A percentile compares a stretch with the other conserved stretches of the same genome.
These are phyloP conservation scores for Leccinum colubrinum DNA, from an alignment of 1,284 basidiomycete species.

Conservation along the genomic window DNA sequence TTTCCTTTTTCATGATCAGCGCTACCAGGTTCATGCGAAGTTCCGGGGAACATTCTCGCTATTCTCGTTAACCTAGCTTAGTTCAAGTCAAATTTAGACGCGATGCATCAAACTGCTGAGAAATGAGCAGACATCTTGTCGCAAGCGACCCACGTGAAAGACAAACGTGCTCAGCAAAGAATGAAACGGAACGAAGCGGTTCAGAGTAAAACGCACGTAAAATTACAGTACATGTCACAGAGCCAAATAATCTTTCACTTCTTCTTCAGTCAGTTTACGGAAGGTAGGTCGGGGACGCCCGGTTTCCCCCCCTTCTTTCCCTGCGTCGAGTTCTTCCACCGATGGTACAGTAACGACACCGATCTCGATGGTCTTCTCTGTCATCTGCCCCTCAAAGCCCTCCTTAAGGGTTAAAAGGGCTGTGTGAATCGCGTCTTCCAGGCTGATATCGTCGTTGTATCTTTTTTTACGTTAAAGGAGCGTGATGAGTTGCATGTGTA, in stretches of 20 bases:
- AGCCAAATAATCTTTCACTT: constrained; percentile 91
- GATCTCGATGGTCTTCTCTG: constrained; percentile 99
- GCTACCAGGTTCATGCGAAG: constrained; percentile 8
- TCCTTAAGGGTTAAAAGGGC: constrained; percentile 98
- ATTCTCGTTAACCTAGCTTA: constrained; percentile 6
- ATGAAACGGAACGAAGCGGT: constrained; percentile 7
- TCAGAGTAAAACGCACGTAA: constrained; percentile 32
- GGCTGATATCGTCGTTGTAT: constrained; percentile 98
- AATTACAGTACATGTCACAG: constrained; percentile 49
- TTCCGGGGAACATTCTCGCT: constrained; percentile 5
- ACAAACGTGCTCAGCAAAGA: constrained; percentile 17
- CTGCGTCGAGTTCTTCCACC: constrained; percentile 70
- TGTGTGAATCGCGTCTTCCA: constrained; percentile 99
- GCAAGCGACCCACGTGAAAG: constrained; percentile 10
- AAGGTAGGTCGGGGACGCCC: constrained; percentile 84
- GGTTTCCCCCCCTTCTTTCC: constrained; percentile 70
- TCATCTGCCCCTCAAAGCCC: constrained; percentile 99
- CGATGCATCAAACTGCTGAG: constrained; percentile 2
- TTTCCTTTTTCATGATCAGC: constrained; percentile 34
- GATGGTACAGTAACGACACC: constrained; percentile 92
- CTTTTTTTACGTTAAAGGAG: constrained; percentile 55
- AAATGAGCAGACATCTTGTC: constrained; percentile 9
- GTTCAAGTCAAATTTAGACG: constrained; percentile 5
- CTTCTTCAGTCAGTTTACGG: constrained; percentile 91
- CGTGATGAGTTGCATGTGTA: constrained; percentile 18